Base-by-base conservation (phyloP, 805 yeast species). In the Candida xyloterini region DNA sequence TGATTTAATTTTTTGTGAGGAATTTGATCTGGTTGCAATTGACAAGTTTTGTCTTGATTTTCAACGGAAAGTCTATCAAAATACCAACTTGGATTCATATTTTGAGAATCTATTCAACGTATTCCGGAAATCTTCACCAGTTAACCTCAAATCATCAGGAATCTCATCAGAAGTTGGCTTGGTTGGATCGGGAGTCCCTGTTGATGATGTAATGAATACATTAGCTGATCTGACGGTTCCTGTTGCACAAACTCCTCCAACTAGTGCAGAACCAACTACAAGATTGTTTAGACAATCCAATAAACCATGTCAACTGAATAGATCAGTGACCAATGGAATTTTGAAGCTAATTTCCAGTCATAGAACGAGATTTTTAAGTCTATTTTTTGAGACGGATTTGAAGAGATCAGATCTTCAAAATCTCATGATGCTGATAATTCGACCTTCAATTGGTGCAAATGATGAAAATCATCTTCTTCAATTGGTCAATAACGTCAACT, bases 401-500 rank as follows among this genome's bases (percentile, higher is more conserved):
- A 45, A 45, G 32, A 35, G 29, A 16, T 18, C 35, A 8, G 40
- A 40, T 20, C 26, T 55, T 7, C 42, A 50, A 16, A 50, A 38
- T 10, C 24, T 53, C 14, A 40, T 50, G 33, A 41, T 48, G 24
- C 30, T 35, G 16, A 32, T 51, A 26, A 30, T 55, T 21, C 31
- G 50, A 11, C 33, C 47, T 6, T 42, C 49, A 2, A n/a, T 25
- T 6, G 28, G 27, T 10, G 39, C 29, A 13, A 30, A 23, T 11
- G 42, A 28, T 16, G 42, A 41, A 4, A 27, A 33, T 8, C 26
- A 16, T 14, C 24, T 51, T 15, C 10, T 33, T 21, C 43, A 45
- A 7, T 38, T 62, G 4, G 43, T 68, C 1, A 40, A 46, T 10
- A 46, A 48, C 3, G 40, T 70, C 15, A 56, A 66, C 37, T 67